phyloP scores from a whole-genome alignment of 352 stramenopile species.

The Phytophthora chlamydospora region DNA sequence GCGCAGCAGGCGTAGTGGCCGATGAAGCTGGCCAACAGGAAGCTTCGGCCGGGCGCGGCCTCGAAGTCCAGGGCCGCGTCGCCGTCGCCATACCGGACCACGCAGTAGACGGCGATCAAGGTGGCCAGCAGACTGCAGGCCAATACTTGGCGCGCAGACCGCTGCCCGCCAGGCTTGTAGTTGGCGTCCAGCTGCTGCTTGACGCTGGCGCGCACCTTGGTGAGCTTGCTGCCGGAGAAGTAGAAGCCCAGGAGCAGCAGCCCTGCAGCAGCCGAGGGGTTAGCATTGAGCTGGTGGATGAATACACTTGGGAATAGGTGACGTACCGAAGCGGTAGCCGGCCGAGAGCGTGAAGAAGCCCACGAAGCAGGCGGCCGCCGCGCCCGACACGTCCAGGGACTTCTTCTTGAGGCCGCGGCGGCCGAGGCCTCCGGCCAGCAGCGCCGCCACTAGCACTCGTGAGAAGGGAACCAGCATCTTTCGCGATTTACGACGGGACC shows the following conservation, averaged over 20 bases:
- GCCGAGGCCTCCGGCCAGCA: slow-evolving; percentile 48
- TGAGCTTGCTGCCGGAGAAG: slow-evolving; percentile 87
- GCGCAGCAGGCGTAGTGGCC: slow-evolving; percentile 94
- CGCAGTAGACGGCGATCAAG: slow-evolving; percentile 63
- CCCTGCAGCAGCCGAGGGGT: slow-evolving; percentile 37
- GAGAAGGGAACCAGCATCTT: slow-evolving; percentile 25
- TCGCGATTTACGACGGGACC: neutral
- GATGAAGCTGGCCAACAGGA: slow-evolving; percentile 81
- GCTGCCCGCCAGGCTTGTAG: slow-evolving; percentile 83
- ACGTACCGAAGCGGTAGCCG: slow-evolving; percentile 71
- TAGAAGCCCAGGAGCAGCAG: slow-evolving; percentile 86
- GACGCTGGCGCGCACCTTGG: slow-evolving; percentile 61
- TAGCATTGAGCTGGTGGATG: neutral
- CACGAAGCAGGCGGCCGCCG: slow-evolving; percentile 64
- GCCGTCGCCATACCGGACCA: slow-evolving; percentile 46
- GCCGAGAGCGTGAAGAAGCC: slow-evolving; percentile 67
- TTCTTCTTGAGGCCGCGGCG: slow-evolving; percentile 68
- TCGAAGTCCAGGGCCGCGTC: slow-evolving; percentile 50
- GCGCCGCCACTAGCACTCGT: slow-evolving; percentile 50
- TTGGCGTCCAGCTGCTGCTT: slow-evolving; percentile 75
- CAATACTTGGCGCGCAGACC: slow-evolving; percentile 77
- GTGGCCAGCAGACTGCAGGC: slow-evolving; percentile 75
- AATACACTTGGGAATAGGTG: neutral
- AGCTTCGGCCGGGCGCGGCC: slow-evolving; percentile 37
- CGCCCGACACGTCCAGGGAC: slow-evolving; percentile 66